These are phyloP conservation scores for Mortierella antarctica DNA, from an alignment of 192 early-diverging fungal species.

Conservation along the genomic window DNA sequence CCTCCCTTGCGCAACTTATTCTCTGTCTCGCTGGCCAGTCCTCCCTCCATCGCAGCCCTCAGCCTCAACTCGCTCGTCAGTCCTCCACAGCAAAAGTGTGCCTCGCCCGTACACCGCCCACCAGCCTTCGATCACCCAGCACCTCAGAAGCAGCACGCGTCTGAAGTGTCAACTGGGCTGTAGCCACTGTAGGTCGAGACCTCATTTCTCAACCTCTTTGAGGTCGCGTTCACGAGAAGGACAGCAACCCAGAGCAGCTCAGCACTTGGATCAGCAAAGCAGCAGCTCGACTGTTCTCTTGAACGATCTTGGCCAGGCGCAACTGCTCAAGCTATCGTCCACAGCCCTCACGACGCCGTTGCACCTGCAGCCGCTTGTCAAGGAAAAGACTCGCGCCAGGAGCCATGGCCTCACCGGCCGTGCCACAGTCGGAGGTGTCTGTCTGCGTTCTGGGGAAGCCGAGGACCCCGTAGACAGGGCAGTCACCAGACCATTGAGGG, in stretches of 20 bases:
- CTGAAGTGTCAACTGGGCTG: background rate
- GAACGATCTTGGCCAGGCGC: conserved; percentile 13
- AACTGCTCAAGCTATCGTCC: conserved; percentile 13
- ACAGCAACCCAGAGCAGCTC: background rate
- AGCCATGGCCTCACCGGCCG: too few species aligned
- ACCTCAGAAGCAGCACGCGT: background rate
- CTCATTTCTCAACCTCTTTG: too few species aligned
- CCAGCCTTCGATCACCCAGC: background rate
- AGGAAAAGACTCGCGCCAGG: too few species aligned
- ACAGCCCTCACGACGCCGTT: background rate
- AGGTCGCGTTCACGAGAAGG: background rate
- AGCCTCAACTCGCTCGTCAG: background rate
- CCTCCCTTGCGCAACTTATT: background rate
- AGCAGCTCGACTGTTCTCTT: background rate
- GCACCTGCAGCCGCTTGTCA: too few species aligned
- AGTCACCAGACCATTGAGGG: too few species aligned
- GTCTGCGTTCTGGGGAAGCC: too few species aligned
- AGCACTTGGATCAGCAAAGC: background rate
- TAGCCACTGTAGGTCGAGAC: too few species aligned
- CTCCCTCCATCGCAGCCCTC: background rate
- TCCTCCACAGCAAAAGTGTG: background rate
- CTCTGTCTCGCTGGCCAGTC: background rate
- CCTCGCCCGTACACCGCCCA: background rate
- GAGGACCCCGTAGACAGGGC: too few species aligned
- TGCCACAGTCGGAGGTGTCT: too few species aligned